Evolutionary conservation across 2,329 filamentous ascomycete species (phyloP).

Genomic region (Aspergillus glaucus): DNA sequence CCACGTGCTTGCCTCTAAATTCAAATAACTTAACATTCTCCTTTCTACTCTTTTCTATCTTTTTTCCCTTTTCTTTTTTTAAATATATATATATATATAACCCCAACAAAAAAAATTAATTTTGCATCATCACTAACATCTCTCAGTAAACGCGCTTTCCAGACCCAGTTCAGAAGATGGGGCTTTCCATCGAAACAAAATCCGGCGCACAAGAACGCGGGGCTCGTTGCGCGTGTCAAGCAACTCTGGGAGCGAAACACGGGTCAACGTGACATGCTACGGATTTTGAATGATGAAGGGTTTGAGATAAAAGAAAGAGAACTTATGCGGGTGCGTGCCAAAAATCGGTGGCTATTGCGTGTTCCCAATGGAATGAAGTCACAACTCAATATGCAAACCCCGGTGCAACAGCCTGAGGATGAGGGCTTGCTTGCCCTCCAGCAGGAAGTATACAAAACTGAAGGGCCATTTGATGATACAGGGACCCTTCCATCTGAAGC

Average conservation of each 20-base stretch:
- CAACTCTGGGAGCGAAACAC: conserved; percentile 73
- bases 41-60: too few relatives aligned
- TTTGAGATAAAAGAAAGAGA: conserved; percentile 67
- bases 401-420: conserved; percentile 25
- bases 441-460: conserved; percentile 32
- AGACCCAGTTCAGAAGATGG: conserved; percentile 72
- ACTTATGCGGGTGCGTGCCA: conserved; percentile 61
- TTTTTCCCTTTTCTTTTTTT: too few relatives aligned
- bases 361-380: conserved; percentile 54
- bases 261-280: conserved; percentile 66
- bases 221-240: conserved; percentile 62
- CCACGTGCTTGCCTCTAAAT: neutral
- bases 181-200: conserved; percentile 70
- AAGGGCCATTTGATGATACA: conserved; percentile 22
- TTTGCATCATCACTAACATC: neutral
- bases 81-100: too few relatives aligned
- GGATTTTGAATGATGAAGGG: conserved; percentile 63
- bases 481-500: conserved; percentile 20
- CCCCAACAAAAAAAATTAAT: neutral
- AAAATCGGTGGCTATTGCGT: conserved; percentile 63
- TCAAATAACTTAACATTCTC: too few relatives aligned
- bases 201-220: conserved; percentile 62
- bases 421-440: conserved; percentile 34
- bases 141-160: conserved; percentile 64
- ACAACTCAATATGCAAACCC: conserved; percentile 24